phyloP scores from a whole-genome alignment of 2,329 filamentous ascomycete genomes.

The Ophiocordyceps camponoti-saundersi region DNA sequence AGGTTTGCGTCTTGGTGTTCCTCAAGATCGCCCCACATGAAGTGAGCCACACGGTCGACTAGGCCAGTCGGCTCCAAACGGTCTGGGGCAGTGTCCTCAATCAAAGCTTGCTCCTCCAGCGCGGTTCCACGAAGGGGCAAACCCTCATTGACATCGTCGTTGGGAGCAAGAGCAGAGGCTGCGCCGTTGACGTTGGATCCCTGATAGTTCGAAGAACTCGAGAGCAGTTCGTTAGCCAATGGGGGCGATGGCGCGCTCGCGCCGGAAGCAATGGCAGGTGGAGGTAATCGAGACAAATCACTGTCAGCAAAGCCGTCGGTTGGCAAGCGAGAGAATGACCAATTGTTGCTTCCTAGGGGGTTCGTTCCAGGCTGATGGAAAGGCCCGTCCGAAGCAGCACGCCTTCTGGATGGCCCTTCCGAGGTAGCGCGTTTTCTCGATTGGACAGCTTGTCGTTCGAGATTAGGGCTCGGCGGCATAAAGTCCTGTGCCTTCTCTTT shows the following conservation, averaged over 20 bases:
- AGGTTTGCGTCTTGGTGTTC: conserved; percentile 7
- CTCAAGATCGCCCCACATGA: conserved; percentile 41
- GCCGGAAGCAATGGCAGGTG: neutral
- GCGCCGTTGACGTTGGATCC: no score
- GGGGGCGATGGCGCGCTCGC: neutral
- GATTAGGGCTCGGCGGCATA: neutral
- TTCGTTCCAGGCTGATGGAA: conserved; percentile 24
- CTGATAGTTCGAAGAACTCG: neutral
- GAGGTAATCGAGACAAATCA: neutral
- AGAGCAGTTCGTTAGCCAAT: neutral
- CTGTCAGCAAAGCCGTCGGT: conserved; percentile 5
- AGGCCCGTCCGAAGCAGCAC: conserved; percentile 41
- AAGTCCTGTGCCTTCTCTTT: conserved; percentile 8
- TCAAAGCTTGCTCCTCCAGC: conserved; percentile 3
- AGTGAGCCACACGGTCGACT: conserved; percentile 29
- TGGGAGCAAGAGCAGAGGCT: neutral
- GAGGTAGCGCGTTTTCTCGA: neutral
- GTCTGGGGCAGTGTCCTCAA: conserved; percentile 3
- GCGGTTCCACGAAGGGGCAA: conserved; percentile 1
- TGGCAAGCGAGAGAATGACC: conserved; percentile 34
- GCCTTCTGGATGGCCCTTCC: conserved; percentile 20
- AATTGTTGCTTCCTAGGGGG: conserved; percentile 41
- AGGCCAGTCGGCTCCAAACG: conserved; percentile 8
- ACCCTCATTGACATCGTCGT: conserved; percentile 1
- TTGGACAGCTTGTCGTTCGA: conserved; percentile 2